Conservation (phyloP, 768 basidiomycete genomes). For the Candolleomyces efflorescens region DNA sequence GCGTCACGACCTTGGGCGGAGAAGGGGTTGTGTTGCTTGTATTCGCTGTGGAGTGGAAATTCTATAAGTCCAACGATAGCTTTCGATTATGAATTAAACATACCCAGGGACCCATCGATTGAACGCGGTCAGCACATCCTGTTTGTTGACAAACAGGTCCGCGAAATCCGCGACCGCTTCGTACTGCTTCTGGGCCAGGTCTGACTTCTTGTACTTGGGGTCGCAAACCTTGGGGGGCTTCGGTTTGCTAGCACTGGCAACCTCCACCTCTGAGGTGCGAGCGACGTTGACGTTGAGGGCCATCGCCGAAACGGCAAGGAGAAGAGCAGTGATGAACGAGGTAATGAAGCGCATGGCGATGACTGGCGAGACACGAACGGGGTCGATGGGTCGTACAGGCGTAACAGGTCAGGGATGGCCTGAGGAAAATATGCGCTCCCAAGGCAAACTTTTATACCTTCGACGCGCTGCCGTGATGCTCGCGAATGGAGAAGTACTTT, state of each 20-base stretch:
- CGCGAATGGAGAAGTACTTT: too few relatives aligned
- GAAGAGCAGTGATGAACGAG: neutral
- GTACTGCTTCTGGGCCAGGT: neutral
- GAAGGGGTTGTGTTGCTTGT: constrained; percentile 7
- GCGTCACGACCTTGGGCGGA: neutral
- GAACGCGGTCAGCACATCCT: neutral
- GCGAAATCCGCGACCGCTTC: constrained; percentile 3
- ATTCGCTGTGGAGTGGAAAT: neutral
- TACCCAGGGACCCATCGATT: constrained; percentile 7
- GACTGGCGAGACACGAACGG: neutral
- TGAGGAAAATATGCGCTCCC: too few relatives aligned
- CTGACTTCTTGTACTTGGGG: neutral
- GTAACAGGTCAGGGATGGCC: too few relatives aligned
- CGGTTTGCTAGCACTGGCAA: neutral
- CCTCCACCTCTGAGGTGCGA: neutral
- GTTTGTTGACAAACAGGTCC: neutral
- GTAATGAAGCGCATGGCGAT: neutral
- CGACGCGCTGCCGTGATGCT: too few relatives aligned
- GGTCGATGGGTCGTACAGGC: too few relatives aligned
- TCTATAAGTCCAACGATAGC: neutral
- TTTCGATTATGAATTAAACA: neutral
- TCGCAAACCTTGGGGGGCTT: constrained; percentile 6
- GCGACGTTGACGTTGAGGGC: neutral
- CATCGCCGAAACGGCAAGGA: neutral
- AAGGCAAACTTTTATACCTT: too few relatives aligned